Evolutionary conservation across 1,284 basidiomycete species (phyloP).

Genomic region (Ustilago bromivora): DNA sequence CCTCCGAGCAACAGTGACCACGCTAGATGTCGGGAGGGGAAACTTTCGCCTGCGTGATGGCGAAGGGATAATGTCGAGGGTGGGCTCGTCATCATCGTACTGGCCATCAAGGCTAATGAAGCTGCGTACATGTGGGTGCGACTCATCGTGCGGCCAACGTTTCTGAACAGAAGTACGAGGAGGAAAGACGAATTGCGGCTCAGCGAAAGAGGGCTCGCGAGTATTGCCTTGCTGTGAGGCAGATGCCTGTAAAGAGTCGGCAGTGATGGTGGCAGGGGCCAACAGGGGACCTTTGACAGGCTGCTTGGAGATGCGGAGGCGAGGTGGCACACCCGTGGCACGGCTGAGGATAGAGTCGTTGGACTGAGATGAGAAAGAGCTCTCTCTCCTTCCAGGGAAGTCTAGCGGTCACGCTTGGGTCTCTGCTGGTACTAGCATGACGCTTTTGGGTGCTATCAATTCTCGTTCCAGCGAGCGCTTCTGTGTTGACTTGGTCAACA

Average conservation of each 20-base stretch:
- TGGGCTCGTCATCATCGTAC: constrained; percentile 35
- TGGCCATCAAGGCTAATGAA: constrained; percentile 18
- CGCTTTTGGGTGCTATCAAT: background rate
- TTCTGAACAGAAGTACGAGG: constrained; percentile 10
- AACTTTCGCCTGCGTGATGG: constrained; percentile 31
- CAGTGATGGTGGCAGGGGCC: constrained; percentile 22
- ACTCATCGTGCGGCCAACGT: constrained; percentile 2
- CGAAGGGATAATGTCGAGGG: constrained; percentile 39
- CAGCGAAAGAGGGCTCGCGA: background rate
- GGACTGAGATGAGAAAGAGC: constrained; percentile 2
- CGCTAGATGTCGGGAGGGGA: background rate
- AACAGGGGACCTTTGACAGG: constrained; percentile 21
- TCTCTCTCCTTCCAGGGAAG: background rate
- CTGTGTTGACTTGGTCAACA: constrained; percentile 14
- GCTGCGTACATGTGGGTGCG: constrained; percentile 15
- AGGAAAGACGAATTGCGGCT: constrained; percentile 30
- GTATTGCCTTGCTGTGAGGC: background rate
- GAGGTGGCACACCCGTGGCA: background rate
- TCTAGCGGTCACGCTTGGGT: background rate
- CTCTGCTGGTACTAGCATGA: background rate
- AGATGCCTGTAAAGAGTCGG: constrained; percentile 1
- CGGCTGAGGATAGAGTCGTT: background rate
- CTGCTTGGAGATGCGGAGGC: constrained; percentile 29
- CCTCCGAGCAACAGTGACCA: background rate
- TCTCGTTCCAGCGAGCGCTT: background rate